Conservation (phyloP, 345 rosid species). For the Noccaea bulbosa region DNA sequence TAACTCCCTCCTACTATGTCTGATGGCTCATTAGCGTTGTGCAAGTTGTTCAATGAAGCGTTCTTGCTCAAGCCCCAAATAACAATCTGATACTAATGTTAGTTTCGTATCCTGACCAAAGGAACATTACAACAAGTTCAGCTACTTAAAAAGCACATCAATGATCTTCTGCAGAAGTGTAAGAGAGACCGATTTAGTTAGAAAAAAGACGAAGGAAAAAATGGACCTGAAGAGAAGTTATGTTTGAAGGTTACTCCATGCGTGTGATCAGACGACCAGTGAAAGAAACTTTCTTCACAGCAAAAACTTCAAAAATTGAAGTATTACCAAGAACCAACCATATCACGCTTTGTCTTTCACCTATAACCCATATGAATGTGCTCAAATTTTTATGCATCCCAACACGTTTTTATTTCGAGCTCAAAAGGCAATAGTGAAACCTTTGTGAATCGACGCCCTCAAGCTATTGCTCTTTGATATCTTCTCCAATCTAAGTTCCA, state of each 20-base stretch:
- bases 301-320: slow-evolving; percentile 67
- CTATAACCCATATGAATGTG: slow-evolving; percentile 45
- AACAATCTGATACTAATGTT: slow-evolving; percentile 85
- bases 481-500: slow-evolving; percentile 75
- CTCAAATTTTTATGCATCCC: slow-evolving; percentile 9
- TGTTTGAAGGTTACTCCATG: slow-evolving; percentile 72
- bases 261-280: slow-evolving; percentile 61
- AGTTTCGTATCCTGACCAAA: slow-evolving; percentile 70
- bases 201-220: background rate
- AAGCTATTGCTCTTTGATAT: slow-evolving; percentile 61
- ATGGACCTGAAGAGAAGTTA: slow-evolving; percentile 60
- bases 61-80: slow-evolving; percentile 86
- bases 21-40: slow-evolving; percentile 38
- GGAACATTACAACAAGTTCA: background rate
- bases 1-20: background rate
- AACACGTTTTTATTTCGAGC: slow-evolving; percentile 7
- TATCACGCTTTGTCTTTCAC: slow-evolving; percentile 96
- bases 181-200: background rate
- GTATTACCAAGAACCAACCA: slow-evolving; percentile 89
- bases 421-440: slow-evolving; percentile 43
- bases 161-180: background rate
- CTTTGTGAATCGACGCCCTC: slow-evolving; percentile 94
- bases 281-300: slow-evolving; percentile 90
- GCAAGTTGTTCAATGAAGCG: slow-evolving; percentile 60
- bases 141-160: background rate